These are phyloP conservation scores for Lactarius evosmus DNA, from an alignment of 768 basidiomycete genomes.

Conservation along the genomic window DNA sequence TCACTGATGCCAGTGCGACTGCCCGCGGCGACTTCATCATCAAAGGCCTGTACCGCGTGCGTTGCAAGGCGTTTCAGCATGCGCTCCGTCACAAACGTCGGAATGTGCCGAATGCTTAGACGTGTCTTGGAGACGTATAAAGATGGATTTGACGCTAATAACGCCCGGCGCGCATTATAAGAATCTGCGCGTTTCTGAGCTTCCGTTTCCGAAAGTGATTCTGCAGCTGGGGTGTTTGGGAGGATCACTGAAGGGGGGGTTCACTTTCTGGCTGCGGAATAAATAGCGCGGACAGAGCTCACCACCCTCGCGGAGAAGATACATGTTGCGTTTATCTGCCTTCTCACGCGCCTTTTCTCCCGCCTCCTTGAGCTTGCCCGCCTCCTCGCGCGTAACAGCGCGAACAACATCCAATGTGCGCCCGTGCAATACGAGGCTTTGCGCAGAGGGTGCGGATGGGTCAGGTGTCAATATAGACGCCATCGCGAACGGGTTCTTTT, in stretches of 20 bases:
- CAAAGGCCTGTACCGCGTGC: constrained; percentile 76
- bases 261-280: background rate
- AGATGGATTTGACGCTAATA: constrained; percentile 89
- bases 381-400: constrained; percentile 88
- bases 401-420: constrained; percentile 87
- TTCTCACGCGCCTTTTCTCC: constrained; percentile 83
- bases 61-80: constrained; percentile 84
- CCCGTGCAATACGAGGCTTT: constrained; percentile 84
- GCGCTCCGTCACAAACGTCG: constrained; percentile 85
- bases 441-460: constrained; percentile 80
- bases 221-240: constrained; percentile 80
- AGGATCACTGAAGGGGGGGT: constrained; percentile 65
- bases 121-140: constrained; percentile 94
- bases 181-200: constrained; percentile 82
- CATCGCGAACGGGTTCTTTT: constrained; percentile 82
- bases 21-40: constrained; percentile 68
- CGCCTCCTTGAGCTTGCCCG: constrained; percentile 83
- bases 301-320: constrained; percentile 96
- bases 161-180: constrained; percentile 77
- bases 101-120: constrained; percentile 90
- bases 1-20: constrained; percentile 55
- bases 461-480: constrained; percentile 92
- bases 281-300: constrained; percentile 31
- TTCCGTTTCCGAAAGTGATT: constrained; percentile 64
- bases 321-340: constrained; percentile 92